phyloP scores from a whole-genome alignment of 352 stramenopile species.

The Phytophthora vignae region DNA sequence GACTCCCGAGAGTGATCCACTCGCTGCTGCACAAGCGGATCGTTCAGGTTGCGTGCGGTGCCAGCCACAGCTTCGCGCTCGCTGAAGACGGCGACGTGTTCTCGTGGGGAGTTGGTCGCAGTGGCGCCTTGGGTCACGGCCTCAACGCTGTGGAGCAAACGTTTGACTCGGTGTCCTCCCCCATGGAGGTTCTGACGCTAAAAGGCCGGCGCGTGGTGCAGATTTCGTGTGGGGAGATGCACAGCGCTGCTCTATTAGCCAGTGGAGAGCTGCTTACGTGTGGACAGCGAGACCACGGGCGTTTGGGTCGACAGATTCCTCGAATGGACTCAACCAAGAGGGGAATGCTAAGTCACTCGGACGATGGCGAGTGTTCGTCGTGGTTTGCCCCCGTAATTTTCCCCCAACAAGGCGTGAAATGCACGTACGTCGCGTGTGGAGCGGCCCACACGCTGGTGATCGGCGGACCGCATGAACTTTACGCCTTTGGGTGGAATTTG shows the following conservation, averaged over 20 bases:
- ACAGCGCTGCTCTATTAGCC: slow-evolving; percentile 58
- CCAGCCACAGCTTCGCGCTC: slow-evolving; percentile 65
- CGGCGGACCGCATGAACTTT: slow-evolving; percentile 42
- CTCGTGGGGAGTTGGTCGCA: slow-evolving; percentile 66
- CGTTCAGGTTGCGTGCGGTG: slow-evolving; percentile 66
- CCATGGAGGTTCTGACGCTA: slow-evolving; percentile 63
- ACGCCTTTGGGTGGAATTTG: slow-evolving; percentile 68
- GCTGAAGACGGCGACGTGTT: slow-evolving; percentile 73
- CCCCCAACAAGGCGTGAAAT: slow-evolving; percentile 18
- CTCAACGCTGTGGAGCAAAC: slow-evolving; percentile 40
- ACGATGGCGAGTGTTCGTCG: slow-evolving; percentile 38
- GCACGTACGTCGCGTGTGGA: slow-evolving; percentile 68
- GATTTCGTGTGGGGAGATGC: slow-evolving; percentile 68
- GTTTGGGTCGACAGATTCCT: slow-evolving; percentile 48
- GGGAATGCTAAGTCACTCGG: not conserved
- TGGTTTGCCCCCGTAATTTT: slow-evolving; percentile 43
- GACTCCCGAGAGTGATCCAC: slow-evolving; percentile 38
- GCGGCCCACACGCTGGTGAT: slow-evolving; percentile 67
- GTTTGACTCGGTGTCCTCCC: slow-evolving; percentile 46
- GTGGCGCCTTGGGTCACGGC: slow-evolving; percentile 65
- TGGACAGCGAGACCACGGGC: slow-evolving; percentile 64
- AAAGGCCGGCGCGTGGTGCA: slow-evolving; percentile 47
- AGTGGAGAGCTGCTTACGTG: slow-evolving; percentile 64
- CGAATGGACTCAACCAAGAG: slow-evolving; percentile 8
- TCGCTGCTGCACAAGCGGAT: slow-evolving; percentile 71